Percentiles rank a stretch among this genome's conserved stretches.
phyloP scores from a whole-genome alignment of 2,329 filamentous ascomycete genomes.

The Fusarium drepaniforme region DNA sequence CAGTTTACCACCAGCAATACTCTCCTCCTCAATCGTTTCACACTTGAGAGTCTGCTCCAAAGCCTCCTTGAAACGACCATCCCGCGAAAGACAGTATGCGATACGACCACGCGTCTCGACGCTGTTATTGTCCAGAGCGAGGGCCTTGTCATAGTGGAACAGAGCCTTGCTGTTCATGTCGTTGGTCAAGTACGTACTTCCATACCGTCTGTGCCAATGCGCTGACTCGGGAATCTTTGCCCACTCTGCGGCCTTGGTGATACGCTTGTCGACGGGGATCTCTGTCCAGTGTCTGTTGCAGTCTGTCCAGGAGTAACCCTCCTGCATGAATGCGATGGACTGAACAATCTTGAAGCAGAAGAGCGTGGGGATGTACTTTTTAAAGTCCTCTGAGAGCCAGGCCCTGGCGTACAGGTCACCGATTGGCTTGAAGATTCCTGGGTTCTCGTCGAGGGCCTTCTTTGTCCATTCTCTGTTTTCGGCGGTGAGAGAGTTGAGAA shows the following conservation, averaged over 20 bases:
- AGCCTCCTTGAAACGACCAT: constrained; percentile 52
- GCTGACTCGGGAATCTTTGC: constrained; percentile 50
- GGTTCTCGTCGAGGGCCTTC: constrained; percentile 40
- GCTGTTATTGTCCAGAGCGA: constrained; percentile 52
- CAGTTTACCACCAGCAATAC: constrained; percentile 42
- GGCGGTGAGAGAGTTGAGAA: constrained; percentile 44
- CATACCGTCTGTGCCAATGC: constrained; percentile 54
- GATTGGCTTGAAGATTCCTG: constrained; percentile 52
- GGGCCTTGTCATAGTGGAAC: constrained; percentile 51
- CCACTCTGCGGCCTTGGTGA: constrained; percentile 53
- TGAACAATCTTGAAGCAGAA: constrained; percentile 60
- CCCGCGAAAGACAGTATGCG: constrained; percentile 53
- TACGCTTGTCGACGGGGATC: constrained; percentile 49
- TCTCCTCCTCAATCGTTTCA: constrained; percentile 50
- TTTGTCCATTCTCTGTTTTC: constrained; percentile 49
- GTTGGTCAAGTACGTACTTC: constrained; percentile 55
- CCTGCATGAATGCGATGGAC: constrained; percentile 54
- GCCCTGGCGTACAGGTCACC: constrained; percentile 54
- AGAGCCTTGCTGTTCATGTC: constrained; percentile 51
- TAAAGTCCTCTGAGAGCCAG: constrained; percentile 52
- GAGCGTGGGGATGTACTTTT: constrained; percentile 53
- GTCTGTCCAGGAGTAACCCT: constrained; percentile 53
- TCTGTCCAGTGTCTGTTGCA: constrained; percentile 53
- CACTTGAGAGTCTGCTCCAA: constrained; percentile 53
- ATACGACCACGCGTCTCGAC: constrained; percentile 56